phyloP scores from a whole-genome alignment of 2,329 filamentous ascomycete genomes.

The Aspergillus vadensis region DNA sequence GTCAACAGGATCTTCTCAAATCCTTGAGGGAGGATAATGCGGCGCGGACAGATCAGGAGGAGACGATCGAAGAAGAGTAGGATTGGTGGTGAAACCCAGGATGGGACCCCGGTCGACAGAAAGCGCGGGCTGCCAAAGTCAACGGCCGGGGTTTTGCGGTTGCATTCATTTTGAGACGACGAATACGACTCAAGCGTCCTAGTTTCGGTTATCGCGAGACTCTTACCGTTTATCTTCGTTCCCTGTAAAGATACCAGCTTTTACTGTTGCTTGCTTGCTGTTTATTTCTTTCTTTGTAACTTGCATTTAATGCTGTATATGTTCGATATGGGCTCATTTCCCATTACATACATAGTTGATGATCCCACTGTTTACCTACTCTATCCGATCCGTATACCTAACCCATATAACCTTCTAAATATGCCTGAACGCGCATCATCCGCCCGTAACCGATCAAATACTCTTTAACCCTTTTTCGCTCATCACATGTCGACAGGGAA shows the following conservation, averaged over 20 bases:
- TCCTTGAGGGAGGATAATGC: slow-evolving; percentile 34
- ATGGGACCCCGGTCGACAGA: neutral
- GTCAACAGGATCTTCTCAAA: slow-evolving; percentile 28
- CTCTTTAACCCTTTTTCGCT: neutral
- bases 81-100: slow-evolving; percentile 13
- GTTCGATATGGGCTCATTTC: neutral
- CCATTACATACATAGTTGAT: slow-evolving; percentile 3
- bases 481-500: neutral
- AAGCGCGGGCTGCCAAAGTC: neutral
- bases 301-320: slow-evolving; percentile 8
- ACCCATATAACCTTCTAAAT: neutral
- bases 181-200: slow-evolving; percentile 7
- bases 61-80: slow-evolving; percentile 29
- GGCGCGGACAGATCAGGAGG: slow-evolving; percentile 24
- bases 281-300: slow-evolving; percentile 6
- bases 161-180: slow-evolving; percentile 3
- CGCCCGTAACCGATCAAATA: neutral
- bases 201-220: slow-evolving; percentile 2
- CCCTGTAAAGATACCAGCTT: slow-evolving; percentile 20
- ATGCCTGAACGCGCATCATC: neutral
- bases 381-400: neutral
- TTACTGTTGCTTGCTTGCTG: slow-evolving; percentile 2
- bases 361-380: neutral
- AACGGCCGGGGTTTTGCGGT: neutral
- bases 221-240: slow-evolving; percentile 9